phyloP scores from a whole-genome alignment of 257 asterid species.

The Plantago major region DNA sequence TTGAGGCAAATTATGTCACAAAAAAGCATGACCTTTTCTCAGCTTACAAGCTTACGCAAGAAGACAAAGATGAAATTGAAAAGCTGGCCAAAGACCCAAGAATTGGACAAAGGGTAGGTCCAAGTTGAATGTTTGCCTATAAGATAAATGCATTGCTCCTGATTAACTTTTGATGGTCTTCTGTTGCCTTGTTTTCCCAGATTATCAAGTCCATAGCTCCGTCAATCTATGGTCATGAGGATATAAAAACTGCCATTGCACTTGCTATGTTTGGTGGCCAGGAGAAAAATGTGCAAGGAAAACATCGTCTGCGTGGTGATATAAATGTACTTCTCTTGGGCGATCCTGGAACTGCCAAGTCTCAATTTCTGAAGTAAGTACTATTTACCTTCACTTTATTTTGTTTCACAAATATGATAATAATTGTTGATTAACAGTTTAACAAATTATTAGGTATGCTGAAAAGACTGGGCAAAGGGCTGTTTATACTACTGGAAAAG shows the following conservation, averaged over 20 bases:
- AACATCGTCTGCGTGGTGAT: slow-evolving; percentile 91
- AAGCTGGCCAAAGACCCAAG: slow-evolving; percentile 95
- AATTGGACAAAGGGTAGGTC: slow-evolving; percentile 81
- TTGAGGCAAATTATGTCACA: slow-evolving; percentile 91
- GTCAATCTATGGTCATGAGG: slow-evolving; percentile 95
- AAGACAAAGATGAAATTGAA: slow-evolving; percentile 95
- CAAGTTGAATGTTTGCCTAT: slow-evolving; percentile 6
- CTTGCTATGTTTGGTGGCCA: slow-evolving; percentile 99
- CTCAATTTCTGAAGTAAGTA: slow-evolving; percentile 93
- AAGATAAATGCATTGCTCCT: not conserved
- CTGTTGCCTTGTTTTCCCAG: slow-evolving; percentile 31
- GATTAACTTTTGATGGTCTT: not conserved
- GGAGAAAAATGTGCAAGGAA: slow-evolving; percentile 93
- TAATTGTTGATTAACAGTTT: slow-evolving; percentile 17
- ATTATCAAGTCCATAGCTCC: slow-evolving; percentile 92
- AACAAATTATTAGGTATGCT: slow-evolving; percentile 50
- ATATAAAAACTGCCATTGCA: slow-evolving; percentile 92
- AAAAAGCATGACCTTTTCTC: slow-evolving; percentile 97
- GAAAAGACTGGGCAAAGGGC: slow-evolving; percentile 98
- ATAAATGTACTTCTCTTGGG: slow-evolving; percentile 90
- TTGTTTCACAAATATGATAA: not conserved
- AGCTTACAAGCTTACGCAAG: slow-evolving; percentile 94
- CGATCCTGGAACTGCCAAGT: slow-evolving; percentile 99
- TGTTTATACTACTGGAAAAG: slow-evolving; percentile 98
- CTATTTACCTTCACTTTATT: slow-evolving; percentile 16